A percentile compares a stretch with the other conserved stretches of the same genome.
Conservation (phyloP, 1,284 basidiomycete species). For the Ceratobasidium sp. region DNA sequence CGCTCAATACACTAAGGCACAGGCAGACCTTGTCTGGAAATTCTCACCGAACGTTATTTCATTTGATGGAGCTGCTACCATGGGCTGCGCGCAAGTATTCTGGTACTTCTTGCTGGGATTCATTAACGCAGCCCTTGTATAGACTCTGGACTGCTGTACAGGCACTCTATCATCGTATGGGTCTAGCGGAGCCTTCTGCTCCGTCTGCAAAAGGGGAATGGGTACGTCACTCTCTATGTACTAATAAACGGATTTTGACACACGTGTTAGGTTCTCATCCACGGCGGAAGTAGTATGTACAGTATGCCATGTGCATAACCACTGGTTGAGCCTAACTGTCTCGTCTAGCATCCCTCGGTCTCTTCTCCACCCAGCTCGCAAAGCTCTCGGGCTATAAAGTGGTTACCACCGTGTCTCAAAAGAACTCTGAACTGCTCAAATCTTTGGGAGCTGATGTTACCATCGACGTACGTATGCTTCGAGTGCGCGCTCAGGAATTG, state of each 20-base stretch:
- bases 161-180: slow-evolving; percentile 52
- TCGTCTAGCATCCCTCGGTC: slow-evolving; percentile 52
- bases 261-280: slow-evolving; percentile 17
- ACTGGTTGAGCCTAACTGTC: no score
- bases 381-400: slow-evolving; percentile 56
- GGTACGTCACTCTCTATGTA: not conserved
- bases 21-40: slow-evolving; percentile 41
- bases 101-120: not conserved
- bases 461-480: slow-evolving; percentile 51
- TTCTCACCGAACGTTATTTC: slow-evolving; percentile 50
- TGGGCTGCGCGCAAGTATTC: slow-evolving; percentile 44
- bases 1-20: slow-evolving; percentile 37
- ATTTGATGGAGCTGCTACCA: slow-evolving; percentile 53
- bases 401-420: slow-evolving; percentile 56
- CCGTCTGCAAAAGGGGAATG: slow-evolving; percentile 12
- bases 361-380: slow-evolving; percentile 57
- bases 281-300: slow-evolving; percentile 35
- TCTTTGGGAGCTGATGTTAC: slow-evolving; percentile 57
- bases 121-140: not conserved
- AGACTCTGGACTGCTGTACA: slow-evolving; percentile 52
- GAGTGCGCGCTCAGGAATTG: no score
- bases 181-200: slow-evolving; percentile 48
- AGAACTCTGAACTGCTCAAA: slow-evolving; percentile 56
- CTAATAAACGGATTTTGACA: not conserved
- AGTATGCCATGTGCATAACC: not conserved